Base-by-base conservation (phyloP, 768 basidiomycete species). In the Naganishia onofrii region DNA sequence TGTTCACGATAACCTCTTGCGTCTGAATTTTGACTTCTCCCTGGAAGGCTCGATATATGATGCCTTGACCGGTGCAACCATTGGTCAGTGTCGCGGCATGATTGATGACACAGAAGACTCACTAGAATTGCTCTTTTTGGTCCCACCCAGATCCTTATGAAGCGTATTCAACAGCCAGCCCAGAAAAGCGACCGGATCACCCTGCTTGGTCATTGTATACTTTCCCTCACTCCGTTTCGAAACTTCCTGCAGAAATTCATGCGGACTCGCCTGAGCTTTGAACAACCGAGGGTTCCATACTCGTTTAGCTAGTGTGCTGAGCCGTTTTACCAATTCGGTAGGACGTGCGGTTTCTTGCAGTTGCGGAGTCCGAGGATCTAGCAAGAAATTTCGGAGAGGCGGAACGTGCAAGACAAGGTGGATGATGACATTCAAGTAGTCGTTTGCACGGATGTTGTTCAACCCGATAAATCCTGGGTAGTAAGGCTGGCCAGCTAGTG, bases 221-320 rank as follows among this genome's bases (percentile, higher is more conserved):
- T 92, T 93, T 19, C 92, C 93, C 55, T 83, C 86, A 76, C 92
- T 94, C 58, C 90, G 89, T 73, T 92, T 86, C 74, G 90, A 89
- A 67, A 98, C 94, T 82, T 98, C 96, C 81, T 99, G 96, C 68
- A 99, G 82, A 80, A 98, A 93, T 79, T 99, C 96, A 79, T 99
- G 96, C n/a, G 96, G 96, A 74, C 89, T 91, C 75, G 97, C 93
- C 85, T 99, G 96, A 71, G 90, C 89, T 81, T 99, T 99, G 87
- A 99, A 99, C 68, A 95, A 82, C 63, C 89, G 85, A 10, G 94
- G 92, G 81, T 96, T 98, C 96, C 96, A 99, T 46, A 97, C 78
- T 82, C 98, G 93, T 81, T 92, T 92, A 1, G 92, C 89, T 23
- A 99, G 85, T 15, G 86, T 84, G 21, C 91, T 88, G 76, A 98